Evolutionary conservation across 2,329 filamentous ascomycete species (phyloP), one percentile per base, ranked within the genome.

Genomic region (Neospermospora avenae): DNA sequence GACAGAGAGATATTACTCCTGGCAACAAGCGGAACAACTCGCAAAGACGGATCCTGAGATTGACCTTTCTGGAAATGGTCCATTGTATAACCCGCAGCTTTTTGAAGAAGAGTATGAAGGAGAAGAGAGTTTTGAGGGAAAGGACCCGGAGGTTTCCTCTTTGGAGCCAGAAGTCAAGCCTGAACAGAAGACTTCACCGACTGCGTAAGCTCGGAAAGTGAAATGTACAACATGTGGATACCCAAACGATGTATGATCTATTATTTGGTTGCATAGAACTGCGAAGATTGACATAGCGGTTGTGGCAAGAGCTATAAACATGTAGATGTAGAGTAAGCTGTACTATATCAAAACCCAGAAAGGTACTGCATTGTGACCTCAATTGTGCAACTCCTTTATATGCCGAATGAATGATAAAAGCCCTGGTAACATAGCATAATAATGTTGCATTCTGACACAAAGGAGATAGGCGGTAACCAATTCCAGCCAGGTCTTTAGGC

Each of bases 1-100:
- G 70, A 93, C 90, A 37, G 93, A 97, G 77, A 84, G 93, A 70
- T 95, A 85, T 78, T 93, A 96, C 76, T 84, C 90, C 10, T 98
- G 91, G 89, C 82, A 90, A 71, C 89, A 92, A 71, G 91, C 91
- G 22, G 77, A 84, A 53, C 28, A 31, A 10, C 28, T 31, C 28
- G 28, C 28, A 31, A 31, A 31, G 28, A 31, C 28, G 28, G 28
- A 31, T 31, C 28, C 28, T 31, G 28, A 31, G 10, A 31, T 31
- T 10, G 28, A 31, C 28, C 28, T 31, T 31, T 31, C 69, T 11
- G 71, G 70, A 13, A 49, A 68, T 16, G 71, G 70, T 34, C 66
- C 68, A 31, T 28, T 66, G 25, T 72, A 72, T 57, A 65, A 48
- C 8, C 70, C 71, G 31, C 52, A 55, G 35, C 63, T 69, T 25